These are phyloP conservation scores for Eustoma russellianum DNA, from an alignment of 257 asterid genomes.

Conservation along the genomic window DNA sequence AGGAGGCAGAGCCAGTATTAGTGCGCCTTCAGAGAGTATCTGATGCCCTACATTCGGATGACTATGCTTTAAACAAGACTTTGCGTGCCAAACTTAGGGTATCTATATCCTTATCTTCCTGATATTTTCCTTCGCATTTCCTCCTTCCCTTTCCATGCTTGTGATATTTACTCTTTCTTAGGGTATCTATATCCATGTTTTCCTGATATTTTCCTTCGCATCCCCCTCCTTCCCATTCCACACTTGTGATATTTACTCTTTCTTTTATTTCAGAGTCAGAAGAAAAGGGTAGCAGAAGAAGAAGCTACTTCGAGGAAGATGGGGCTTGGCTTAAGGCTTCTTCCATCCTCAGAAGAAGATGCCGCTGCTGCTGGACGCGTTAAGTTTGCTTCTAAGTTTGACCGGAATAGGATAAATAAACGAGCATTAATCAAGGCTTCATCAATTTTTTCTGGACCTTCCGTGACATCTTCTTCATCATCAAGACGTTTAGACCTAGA, in stretches of 20 bases:
- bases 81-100: conserved; percentile 70
- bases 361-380: conserved; percentile 48
- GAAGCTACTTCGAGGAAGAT: conserved; percentile 58
- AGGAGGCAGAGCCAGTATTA: conserved; percentile 84
- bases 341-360: conserved; percentile 71
- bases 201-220: too few relatives aligned
- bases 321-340: conserved; percentile 73
- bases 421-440: conserved; percentile 61
- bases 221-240: neutral
- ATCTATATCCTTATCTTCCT: too few relatives aligned
- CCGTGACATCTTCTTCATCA: conserved; percentile 32
- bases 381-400: conserved; percentile 58
- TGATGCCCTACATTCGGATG: conserved; percentile 72
- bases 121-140: too few relatives aligned
- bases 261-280: conserved; percentile 37
- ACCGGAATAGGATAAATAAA: conserved; percentile 60
- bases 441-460: conserved; percentile 72
- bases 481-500: conserved; percentile 49
- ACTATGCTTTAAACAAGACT: conserved; percentile 76
- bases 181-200: conserved; percentile 2
- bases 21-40: conserved; percentile 84
- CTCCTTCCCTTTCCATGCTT: too few relatives aligned
- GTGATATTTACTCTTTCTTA: too few relatives aligned
- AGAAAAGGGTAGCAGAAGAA: conserved; percentile 87
- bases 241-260: neutral